Evolutionary conservation across 2,329 filamentous ascomycete species (phyloP).

Genomic region (Trichoderma polysporum): DNA sequence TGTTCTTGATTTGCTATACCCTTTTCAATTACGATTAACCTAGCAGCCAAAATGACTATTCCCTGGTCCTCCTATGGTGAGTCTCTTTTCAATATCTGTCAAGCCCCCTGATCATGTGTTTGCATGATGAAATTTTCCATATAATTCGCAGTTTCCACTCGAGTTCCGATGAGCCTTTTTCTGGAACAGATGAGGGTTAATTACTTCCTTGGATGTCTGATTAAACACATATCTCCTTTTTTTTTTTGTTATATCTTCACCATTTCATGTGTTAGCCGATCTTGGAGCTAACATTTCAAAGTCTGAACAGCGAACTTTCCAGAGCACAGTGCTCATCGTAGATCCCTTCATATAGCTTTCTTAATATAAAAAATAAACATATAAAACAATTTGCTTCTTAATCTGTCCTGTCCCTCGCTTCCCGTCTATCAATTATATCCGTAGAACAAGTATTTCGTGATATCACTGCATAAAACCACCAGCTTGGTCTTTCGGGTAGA

Average conservation of each 20-base stretch:
- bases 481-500: not conserved
- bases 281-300: slow-evolving; percentile 16
- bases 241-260: slow-evolving; percentile 8
- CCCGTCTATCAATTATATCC: not conserved
- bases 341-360: not conserved
- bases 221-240: slow-evolving; percentile 31
- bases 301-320: not conserved
- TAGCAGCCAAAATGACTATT: not conserved
- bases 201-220: slow-evolving; percentile 80
- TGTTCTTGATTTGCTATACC: not conserved
- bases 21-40: not conserved
- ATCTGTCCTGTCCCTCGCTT: not conserved
- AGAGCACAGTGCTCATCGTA: not conserved
- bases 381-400: not conserved
- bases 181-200: slow-evolving; percentile 66
- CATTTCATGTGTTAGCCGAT: not conserved
- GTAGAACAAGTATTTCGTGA: not conserved
- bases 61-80: slow-evolving; percentile 3
- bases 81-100: slow-evolving; percentile 19
- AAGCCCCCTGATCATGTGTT: slow-evolving; percentile 21
- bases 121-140: slow-evolving; percentile 71
- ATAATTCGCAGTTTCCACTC: slow-evolving; percentile 88
- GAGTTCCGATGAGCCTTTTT: slow-evolving; percentile 68
- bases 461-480: not conserved
- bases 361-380: not conserved